These are phyloP conservation scores for Mortierella sp. DNA, from an alignment of 371 early-diverging fungal genomes.

Conservation along the genomic window DNA sequence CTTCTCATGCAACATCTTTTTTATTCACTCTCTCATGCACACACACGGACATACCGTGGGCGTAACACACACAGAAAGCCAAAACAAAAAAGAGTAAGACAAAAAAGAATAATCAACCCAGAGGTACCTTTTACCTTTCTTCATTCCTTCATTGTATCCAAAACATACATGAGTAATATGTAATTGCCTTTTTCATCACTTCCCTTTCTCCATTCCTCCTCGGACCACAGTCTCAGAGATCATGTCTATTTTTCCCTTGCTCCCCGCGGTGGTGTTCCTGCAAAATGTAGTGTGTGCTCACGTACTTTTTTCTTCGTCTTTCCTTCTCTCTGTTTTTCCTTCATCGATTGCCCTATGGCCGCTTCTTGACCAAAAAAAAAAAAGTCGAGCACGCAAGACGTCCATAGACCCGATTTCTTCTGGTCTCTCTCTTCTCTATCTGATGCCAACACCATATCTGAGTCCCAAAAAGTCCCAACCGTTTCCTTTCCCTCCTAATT, in stretches of 20 bases:
- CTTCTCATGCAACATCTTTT: background rate
- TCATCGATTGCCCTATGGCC: background rate
- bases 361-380: background rate
- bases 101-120: background rate
- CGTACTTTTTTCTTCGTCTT: background rate
- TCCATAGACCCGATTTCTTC: too few species aligned
- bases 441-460: too few species aligned
- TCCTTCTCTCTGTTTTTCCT: background rate
- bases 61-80: too few species aligned
- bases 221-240: too few species aligned
- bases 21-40: background rate
- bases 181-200: too few species aligned
- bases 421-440: too few species aligned
- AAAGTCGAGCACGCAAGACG: too few species aligned
- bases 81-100: background rate
- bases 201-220: background rate
- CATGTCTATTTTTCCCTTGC: background rate
- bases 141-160: background rate
- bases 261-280: too few species aligned
- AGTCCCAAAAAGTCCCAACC: too few species aligned
- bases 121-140: background rate
- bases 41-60: background rate
- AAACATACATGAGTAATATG: too few species aligned
- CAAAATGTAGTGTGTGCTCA: background rate
- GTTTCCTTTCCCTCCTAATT: too few species aligned